Base-by-base conservation (phyloP, 306 rosid genomes). In the Ormosia semicastrata region DNA sequence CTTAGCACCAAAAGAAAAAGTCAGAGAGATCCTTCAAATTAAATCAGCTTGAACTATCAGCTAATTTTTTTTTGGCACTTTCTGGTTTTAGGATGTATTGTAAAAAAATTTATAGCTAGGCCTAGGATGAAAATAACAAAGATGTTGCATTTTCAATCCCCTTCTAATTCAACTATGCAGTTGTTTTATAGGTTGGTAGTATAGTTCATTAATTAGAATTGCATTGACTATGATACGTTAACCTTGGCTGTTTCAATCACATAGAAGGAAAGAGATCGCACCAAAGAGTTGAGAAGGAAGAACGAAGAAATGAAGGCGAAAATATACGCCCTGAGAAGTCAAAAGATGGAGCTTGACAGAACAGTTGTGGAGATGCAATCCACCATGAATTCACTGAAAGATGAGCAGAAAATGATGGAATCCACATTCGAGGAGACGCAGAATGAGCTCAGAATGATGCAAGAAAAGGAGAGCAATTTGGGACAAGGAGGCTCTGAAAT, bases 331-430 rank as follows among this genome's bases (percentile, higher is more conserved):
- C 81, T 92, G 15, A 83, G 92, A 83, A 90, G 56, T 57, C 88
- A 92, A 65, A 93, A 95, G 83, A 89, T 89, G 93, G 96, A 89
- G 88, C 88, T 90, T 49, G 90, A 92, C 30, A 87, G 97, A 79
- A 91, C 83, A 49, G 71, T 93, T 47, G 33, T 44, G 40, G 92
- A 90, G 85, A 73, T 88, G 91, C 89, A 92, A 76, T 93, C 99
- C 50, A 89, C 91, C 18, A 71, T 90, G 70, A 89, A 83, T 81
- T 89, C 93, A 4, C 89, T 92, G 60, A 87, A 87, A 83, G 98
- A 95, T 29, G 98, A 95, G 66, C 95, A 86, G 58, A 91, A 71
- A 66, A 62, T 89, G 59, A 74, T 92, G 89, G 94, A 89, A 70
- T 74, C 88, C 3, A 88, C 89, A 47, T 79, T 93, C 13, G 89